Conservation (phyloP, 139 green algal species). For the Bryopsis sp. region DNA sequence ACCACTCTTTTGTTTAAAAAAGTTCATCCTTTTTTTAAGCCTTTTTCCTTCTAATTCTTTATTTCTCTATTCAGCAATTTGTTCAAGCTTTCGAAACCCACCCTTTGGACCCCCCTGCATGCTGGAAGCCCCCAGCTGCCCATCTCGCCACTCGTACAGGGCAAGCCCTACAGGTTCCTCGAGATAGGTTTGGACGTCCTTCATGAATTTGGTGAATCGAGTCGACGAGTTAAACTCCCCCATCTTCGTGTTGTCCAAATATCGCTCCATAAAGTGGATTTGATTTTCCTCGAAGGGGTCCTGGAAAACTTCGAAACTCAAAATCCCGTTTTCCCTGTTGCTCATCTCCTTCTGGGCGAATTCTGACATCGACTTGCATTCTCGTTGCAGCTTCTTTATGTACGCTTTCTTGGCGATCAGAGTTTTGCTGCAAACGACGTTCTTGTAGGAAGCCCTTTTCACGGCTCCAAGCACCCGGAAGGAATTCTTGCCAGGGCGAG, state of each 20-base stretch:
- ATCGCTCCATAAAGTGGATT: slow-evolving; percentile 54
- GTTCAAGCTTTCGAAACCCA: background rate
- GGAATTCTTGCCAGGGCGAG: too few species aligned
- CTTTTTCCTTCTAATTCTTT: too few species aligned
- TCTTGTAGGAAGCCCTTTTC: slow-evolving; percentile 8
- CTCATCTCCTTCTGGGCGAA: slow-evolving; percentile 27
- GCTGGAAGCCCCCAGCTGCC: slow-evolving; percentile 30
- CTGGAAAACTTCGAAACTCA: slow-evolving; percentile 26
- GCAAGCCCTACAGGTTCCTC: slow-evolving; percentile 43
- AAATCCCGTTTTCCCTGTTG: slow-evolving; percentile 31
- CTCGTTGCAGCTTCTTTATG: slow-evolving; percentile 24
- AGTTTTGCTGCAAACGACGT: slow-evolving; percentile 55
- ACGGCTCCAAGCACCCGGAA: too few species aligned
- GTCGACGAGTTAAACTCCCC: slow-evolving; percentile 32
- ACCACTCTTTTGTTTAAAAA: too few species aligned
- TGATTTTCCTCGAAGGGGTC: slow-evolving; percentile 29
- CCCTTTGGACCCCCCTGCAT: slow-evolving; percentile 39
- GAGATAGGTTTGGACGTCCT: slow-evolving; percentile 30
- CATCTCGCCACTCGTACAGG: slow-evolving; percentile 49
- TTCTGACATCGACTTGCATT: slow-evolving; percentile 31
- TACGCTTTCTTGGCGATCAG: slow-evolving; percentile 29
- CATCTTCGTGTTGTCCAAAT: slow-evolving; percentile 35
- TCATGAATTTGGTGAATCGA: slow-evolving; percentile 39
- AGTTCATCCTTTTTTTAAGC: too few species aligned
- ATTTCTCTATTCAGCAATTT: too few species aligned